Conservation (phyloP, 2,329 filamentous ascomycete genomes). For the Epichloe festucae region DNA sequence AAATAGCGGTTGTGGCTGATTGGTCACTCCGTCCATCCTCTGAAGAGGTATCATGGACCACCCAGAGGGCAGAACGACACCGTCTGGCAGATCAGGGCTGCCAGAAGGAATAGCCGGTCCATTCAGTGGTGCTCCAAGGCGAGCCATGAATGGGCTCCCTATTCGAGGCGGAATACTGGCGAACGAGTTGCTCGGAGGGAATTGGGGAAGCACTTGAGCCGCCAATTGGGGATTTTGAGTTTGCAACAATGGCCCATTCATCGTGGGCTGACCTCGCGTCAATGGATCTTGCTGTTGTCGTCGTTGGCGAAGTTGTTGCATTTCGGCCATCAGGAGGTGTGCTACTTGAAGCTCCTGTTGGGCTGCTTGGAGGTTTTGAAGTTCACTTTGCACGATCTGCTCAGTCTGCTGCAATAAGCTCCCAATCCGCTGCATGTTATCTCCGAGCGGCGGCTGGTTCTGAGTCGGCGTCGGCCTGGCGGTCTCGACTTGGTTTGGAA, state of each 20-base stretch:
- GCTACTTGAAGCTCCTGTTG: slow-evolving; percentile 57
- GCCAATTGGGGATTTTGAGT: slow-evolving; percentile 8
- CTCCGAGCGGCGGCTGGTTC: slow-evolving; percentile 10
- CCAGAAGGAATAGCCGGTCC: slow-evolving; percentile 43
- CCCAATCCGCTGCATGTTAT: slow-evolving; percentile 34
- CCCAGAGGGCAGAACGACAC: slow-evolving; percentile 49
- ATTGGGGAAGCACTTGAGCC: slow-evolving; percentile 10
- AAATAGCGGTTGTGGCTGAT: slow-evolving; percentile 9
- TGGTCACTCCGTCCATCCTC: slow-evolving; percentile 29
- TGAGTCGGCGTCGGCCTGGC: slow-evolving; percentile 10
- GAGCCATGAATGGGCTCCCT: slow-evolving; percentile 28
- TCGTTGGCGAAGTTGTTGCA: slow-evolving; percentile 48
- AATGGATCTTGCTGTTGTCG: slow-evolving; percentile 25
- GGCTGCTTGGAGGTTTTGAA: slow-evolving; percentile 46
- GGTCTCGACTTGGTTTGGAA: slow-evolving; percentile 11
- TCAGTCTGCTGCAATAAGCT: slow-evolving; percentile 53
- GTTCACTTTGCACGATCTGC: slow-evolving; percentile 54
- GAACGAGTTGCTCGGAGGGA: slow-evolving; percentile 11
- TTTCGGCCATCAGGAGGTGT: slow-evolving; percentile 53
- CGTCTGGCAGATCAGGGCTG: slow-evolving; percentile 48
- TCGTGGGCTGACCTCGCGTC: slow-evolving; percentile 10
- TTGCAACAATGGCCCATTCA: slow-evolving; percentile 6
- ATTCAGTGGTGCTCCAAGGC: slow-evolving; percentile 33
- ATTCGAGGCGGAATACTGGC: slow-evolving; percentile 21
- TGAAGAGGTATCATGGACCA: slow-evolving; percentile 53